phyloP scores from a whole-genome alignment of 2,329 filamentous ascomycete species.

The Claviceps africana region DNA sequence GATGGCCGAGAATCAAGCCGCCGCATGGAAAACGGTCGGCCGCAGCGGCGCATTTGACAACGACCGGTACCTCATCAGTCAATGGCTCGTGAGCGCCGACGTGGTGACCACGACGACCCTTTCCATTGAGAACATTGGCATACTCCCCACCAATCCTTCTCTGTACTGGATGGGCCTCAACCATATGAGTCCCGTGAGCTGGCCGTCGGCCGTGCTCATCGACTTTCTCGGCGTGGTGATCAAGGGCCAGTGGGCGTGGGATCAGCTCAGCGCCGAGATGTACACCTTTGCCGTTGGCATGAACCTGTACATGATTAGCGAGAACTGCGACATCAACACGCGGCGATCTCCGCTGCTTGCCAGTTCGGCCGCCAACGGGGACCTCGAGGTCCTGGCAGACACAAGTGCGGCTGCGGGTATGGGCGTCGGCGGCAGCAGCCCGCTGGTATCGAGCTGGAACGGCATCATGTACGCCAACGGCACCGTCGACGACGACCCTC shows the following conservation, averaged over 20 bases:
- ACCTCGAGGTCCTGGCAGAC: not conserved
- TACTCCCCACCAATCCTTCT: conserved; percentile 19
- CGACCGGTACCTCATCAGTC: conserved; percentile 16
- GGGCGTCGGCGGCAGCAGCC: not conserved
- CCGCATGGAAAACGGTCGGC: conserved; percentile 11
- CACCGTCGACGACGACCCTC: conserved; percentile 13
- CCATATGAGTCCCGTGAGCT: conserved; percentile 14
- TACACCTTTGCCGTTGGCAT: conserved; percentile 17
- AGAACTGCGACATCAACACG: conserved; percentile 16
- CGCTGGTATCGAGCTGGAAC: conserved; percentile 11
- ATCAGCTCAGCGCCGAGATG: conserved; percentile 18
- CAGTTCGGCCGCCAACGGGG: no score
- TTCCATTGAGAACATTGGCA: conserved; percentile 16
- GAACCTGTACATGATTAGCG: conserved; percentile 19
- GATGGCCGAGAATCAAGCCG: conserved; percentile 12
- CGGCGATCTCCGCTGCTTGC: conserved; percentile 13
- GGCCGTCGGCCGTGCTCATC: conserved; percentile 18
- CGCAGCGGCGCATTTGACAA: conserved; percentile 9
- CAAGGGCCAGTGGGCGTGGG: conserved; percentile 12
- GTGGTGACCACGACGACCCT: conserved; percentile 14
- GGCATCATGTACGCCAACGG: conserved; percentile 20
- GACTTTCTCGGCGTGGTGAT: conserved; percentile 20
- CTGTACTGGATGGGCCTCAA: conserved; percentile 21
- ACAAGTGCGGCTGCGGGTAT: not conserved
- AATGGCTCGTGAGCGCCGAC: conserved; percentile 19